Base-by-base conservation (phyloP, 805 yeast genomes). In the Yamadazyma sp. region DNA sequence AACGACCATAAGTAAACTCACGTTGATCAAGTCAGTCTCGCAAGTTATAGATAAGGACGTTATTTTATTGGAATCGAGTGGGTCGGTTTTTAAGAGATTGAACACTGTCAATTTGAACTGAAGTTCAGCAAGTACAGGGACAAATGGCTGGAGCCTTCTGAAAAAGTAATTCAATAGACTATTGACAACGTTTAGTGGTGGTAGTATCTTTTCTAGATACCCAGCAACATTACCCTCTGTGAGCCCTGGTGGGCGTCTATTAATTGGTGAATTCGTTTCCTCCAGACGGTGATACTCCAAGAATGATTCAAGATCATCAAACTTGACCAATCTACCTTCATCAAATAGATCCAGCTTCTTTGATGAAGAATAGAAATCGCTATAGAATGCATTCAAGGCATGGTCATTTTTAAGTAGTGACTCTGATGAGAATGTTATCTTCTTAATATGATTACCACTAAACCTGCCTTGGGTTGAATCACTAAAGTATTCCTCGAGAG, bases 151-250 rank as follows among this genome's bases (percentile, higher is more conserved):
- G 5, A 74, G 47, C 45, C 53, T 53, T 12, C 52, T 47, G 51
- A 71, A 73, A 47, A 64, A 75, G 3, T 78, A 60, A 41, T 78
- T 76, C 17, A 82, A 58, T 30, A 79, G 61, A 33, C 68, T 50
- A 75, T 83, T 75, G 7, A 81, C 66, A 2, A 77, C 67, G 38
- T 64, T 67, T 46, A 74, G 72, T 18, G 62, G 67, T 0, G 89
- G 88, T 33, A 82, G 45, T 3, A 66, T 50, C 17, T 62, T 56
- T 38, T 5, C 16, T 9, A 29, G 13, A n/a, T 10, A 17, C 5
- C 19, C 15, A 9, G n/a, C 28, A 8, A 36, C 9, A 17, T 28
- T 16, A 11, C 16, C 8, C 6, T 27, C n/a, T 17, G n/a, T 15
- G 7, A 28, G 12, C 2, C 4, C 19, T 9, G 28, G 6, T 9